phyloP scores from a whole-genome alignment of 768 basidiomycete species.

The Tricholomella constricta region DNA sequence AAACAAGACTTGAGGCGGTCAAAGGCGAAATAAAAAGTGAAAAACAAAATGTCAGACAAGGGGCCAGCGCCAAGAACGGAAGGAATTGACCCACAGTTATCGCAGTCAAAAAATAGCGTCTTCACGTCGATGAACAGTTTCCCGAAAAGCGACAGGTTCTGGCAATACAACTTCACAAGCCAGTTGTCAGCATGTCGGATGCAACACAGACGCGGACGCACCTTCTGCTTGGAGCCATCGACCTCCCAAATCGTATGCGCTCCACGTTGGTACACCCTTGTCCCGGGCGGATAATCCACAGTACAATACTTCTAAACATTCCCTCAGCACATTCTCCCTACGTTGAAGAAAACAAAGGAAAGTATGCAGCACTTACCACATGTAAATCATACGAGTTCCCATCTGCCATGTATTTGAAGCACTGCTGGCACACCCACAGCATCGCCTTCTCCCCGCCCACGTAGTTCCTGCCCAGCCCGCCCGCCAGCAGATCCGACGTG shows the following conservation, averaged over 20 bases:
- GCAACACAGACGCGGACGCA: slow-evolving; percentile 29
- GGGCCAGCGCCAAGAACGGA: neutral
- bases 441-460: slow-evolving; percentile 46
- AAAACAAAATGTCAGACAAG: no score
- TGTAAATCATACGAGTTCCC: slow-evolving; percentile 66
- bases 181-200: neutral
- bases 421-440: slow-evolving; percentile 87
- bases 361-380: slow-evolving; percentile 64
- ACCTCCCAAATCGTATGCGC: slow-evolving; percentile 95
- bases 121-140: slow-evolving; percentile 99
- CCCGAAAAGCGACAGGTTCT: slow-evolving; percentile 93
- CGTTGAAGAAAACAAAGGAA: no score
- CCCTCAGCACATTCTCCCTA: slow-evolving; percentile 1
- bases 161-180: slow-evolving; percentile 90
- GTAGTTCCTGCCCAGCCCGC: slow-evolving; percentile 54
- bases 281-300: slow-evolving; percentile 76
- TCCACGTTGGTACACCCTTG: slow-evolving; percentile 87
- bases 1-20: slow-evolving; percentile 93
- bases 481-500: slow-evolving; percentile 71
- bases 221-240: slow-evolving; percentile 86
- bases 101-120: slow-evolving; percentile 88
- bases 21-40: no score
- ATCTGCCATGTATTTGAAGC: slow-evolving; percentile 96
- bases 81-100: slow-evolving; percentile 66
- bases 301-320: slow-evolving; percentile 63